Base-by-base conservation (phyloP, 257 asterid species). In the Nicotiana obtusifolia region DNA sequence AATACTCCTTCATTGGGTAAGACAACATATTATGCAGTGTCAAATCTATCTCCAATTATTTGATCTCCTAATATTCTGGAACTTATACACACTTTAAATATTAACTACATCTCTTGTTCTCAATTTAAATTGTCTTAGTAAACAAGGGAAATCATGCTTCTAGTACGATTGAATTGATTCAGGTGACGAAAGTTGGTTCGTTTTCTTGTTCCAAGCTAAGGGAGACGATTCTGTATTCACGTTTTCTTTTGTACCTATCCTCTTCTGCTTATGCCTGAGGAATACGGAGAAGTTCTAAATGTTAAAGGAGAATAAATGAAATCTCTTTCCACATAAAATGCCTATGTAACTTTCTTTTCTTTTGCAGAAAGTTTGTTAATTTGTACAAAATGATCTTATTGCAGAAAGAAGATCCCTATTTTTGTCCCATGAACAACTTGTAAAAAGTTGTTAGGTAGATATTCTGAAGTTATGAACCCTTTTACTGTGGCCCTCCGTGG, bases 1-100 rank as follows among this genome's bases (percentile, higher is more conserved):
- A 95, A 86, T 95, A 95, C 87, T 90, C 96, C 83, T 83, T 95
- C 75, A 85, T 89, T n/a, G 98, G 98, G 99, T 95, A 91, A 86
- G 57, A 28, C 64, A 75, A 73, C 24, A 15, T 75, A 8, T 47
- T 16, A 75, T 75, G 64, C 44, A 26, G 59, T 49, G 16, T 49
- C 62, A 49, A 49, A 37, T 26, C 80, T 49, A 4, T 75, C 26
- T 75, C 8, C 49, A 8, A 22, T 73, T 15, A 73, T 47, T 73
- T 49, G 41, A 47, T 73, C 62, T 73, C 41, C 79, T 7, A 73
- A 47, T 49, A 73, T 47, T 47, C 41, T 73, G 79, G 5, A 47
- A 73, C 79, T 47, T 44, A 5, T 41, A 47, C 24, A 53, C 5
- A 1, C 61, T 47, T 22, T 15, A 24, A 15, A 0, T 73, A 14